Evolutionary conservation across 2,329 filamentous ascomycete species (phyloP).

Genomic region (Aspergillus eucalypticola): DNA sequence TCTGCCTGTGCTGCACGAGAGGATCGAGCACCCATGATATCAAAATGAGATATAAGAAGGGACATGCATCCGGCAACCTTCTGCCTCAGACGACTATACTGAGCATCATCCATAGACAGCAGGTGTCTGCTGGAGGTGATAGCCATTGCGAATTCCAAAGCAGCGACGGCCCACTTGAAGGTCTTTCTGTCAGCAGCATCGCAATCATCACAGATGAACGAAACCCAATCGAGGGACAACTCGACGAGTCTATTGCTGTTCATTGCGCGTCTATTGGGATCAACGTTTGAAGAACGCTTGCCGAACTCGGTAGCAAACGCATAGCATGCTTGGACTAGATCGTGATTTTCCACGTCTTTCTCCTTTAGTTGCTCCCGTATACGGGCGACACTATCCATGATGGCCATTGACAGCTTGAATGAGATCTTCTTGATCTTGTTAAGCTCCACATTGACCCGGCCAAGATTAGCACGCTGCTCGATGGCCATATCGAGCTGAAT

Average conservation of each 20-base stretch:
- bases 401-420: conserved; percentile 94
- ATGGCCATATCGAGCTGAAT: conserved; percentile 85
- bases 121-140: conserved; percentile 96
- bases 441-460: conserved; percentile 85
- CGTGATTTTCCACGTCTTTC: conserved; percentile 80
- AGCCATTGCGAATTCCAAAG: conserved; percentile 93
- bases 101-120: conserved; percentile 81
- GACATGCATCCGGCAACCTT: conserved; percentile 99
- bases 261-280: conserved; percentile 91
- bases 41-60: conserved; percentile 94
- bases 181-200: conserved; percentile 91
- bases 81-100: conserved; percentile 77
- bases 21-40: conserved; percentile 96
- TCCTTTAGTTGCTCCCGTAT: conserved; percentile 75
- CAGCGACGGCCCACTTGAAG: conserved; percentile 94
- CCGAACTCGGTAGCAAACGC: conserved; percentile 99
- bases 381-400: conserved; percentile 97
- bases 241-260: conserved; percentile 95
- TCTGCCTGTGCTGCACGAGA: conserved; percentile 92
- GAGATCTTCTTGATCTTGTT: conserved; percentile 94
- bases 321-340: conserved; percentile 96
- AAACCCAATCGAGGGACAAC: conserved; percentile 92
- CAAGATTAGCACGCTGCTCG: conserved; percentile 89
- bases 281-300: conserved; percentile 90
- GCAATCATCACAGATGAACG: conserved; percentile 97